Evolutionary conservation across 139 green algal genomes (phyloP), one percentile per base, ranked within the genome.

Genomic region (Volvox africanus): DNA sequence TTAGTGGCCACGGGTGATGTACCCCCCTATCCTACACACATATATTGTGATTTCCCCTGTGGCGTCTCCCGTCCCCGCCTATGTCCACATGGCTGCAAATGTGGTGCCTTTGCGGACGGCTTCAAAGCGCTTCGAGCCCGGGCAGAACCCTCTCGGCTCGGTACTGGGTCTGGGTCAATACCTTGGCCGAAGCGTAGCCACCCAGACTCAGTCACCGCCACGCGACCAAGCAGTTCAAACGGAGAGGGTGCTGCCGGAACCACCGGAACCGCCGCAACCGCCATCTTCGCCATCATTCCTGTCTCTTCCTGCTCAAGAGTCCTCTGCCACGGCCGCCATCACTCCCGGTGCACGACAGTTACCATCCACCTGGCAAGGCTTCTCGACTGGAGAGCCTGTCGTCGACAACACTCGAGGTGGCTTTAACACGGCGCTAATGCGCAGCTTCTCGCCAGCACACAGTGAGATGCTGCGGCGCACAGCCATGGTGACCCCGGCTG

Each of bases 201-300:
- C 81, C 20, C 81, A 87, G 81, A 87, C 81, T 18, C 18, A 26
- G 32, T 61, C 61, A 13, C 81, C 81, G 30, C 81, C 81, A 18
- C 81, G 61, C 61, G 21, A 87, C 61, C 22, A 37, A 20, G 61
- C 11, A 19, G 61, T 87, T 5, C 81, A 87, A 55, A 77, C 81
- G 2, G 81, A 87, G 61, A 61, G 3, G 61, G 18, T 61, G 30
- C 81, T 44, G 81, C 81, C 28, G 21, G 0, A 44, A 20, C 32
- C 79, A 62, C 19, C 28, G 21, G 0, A 44, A 20, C 32, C 79
- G n/a, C 19, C 77, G 62, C 17, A 21, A 61, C 33, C 55, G 77
- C 77, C 28, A 61, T 32, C 28, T 55, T 55, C 71, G 28, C 71
- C 71, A 1, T 3, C 71, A 80, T 36, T 32, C 6, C 71, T 5